Conservation (phyloP, 1,284 basidiomycete species). For the Pseudozyma tsukubaensis region DNA sequence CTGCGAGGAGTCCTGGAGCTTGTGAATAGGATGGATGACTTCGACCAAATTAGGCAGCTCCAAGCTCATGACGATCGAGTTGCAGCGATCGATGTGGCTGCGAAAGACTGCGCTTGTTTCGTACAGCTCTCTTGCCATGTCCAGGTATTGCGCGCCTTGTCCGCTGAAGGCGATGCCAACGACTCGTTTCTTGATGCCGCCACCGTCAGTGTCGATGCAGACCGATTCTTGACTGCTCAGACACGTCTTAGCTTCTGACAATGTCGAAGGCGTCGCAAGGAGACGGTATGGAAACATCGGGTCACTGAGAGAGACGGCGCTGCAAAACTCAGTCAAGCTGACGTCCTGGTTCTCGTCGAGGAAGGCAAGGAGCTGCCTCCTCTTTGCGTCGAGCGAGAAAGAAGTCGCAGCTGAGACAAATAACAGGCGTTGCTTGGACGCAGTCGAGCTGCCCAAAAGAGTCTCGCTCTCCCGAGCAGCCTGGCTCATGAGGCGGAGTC, state of each 20-base stretch:
- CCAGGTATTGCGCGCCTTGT: constrained; percentile 50
- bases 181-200: background rate
- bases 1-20: no score
- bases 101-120: constrained; percentile 32
- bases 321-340: constrained; percentile 42
- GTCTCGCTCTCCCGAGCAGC: constrained; percentile 1
- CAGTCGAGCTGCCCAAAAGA: background rate
- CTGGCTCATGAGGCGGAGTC: constrained; percentile 15
- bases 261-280: constrained; percentile 19
- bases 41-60: constrained; percentile 28
- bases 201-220: background rate
- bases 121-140: constrained; percentile 47
- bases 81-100: constrained; percentile 31
- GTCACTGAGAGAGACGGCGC: constrained; percentile 37
- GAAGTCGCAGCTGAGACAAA: constrained; percentile 43
- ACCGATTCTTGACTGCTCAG: constrained; percentile 43
- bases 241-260: constrained; percentile 23
- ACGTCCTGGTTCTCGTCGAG: constrained; percentile 21
- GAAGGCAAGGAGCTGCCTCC: constrained; percentile 32
- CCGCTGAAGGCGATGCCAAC: constrained; percentile 49
- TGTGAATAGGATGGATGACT: constrained; percentile 30
- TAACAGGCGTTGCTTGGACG: constrained; percentile 17
- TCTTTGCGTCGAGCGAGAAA: constrained; percentile 40
- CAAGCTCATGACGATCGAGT: constrained; percentile 24
- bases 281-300: constrained; percentile 34